phyloP scores from a whole-genome alignment of 805 yeast genomes.

The Lipomyces chichibuensis region DNA sequence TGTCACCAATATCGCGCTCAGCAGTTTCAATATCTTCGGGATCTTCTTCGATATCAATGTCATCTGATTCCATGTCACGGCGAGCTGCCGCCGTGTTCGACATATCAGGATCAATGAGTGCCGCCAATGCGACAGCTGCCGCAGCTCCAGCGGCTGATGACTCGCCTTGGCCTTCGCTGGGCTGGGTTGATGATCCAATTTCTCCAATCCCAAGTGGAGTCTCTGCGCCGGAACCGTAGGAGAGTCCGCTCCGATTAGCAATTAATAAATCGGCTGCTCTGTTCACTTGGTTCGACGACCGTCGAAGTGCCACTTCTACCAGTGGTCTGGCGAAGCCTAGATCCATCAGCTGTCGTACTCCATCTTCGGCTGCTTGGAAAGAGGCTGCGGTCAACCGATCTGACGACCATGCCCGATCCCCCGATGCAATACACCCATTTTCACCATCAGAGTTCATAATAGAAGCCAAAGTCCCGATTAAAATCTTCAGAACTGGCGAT shows the following conservation, averaged over 20 bases:
- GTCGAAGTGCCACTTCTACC: constrained; percentile 12
- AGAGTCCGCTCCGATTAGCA: background rate
- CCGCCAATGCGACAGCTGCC: background rate
- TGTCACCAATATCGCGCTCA: background rate
- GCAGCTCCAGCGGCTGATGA: background rate
- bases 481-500: constrained; percentile 19
- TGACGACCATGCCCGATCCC: constrained; percentile 24
- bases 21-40: constrained; percentile 2
- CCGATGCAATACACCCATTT: constrained; percentile 13
- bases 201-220: background rate
- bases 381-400: constrained; percentile 19
- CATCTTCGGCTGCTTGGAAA: constrained; percentile 38
- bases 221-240: background rate
- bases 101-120: background rate
- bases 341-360: constrained; percentile 36
- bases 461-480: constrained; percentile 22
- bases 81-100: background rate
- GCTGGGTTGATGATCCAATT: background rate
- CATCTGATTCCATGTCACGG: background rate
- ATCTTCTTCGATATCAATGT: background rate
- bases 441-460: constrained; percentile 33
- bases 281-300: background rate
- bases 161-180: background rate
- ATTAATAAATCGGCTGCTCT: constrained; percentile 8
- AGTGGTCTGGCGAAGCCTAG: constrained; percentile 31